Base-by-base conservation (phyloP, 2,329 filamentous ascomycete species). In the Botrytis galanthina region DNA sequence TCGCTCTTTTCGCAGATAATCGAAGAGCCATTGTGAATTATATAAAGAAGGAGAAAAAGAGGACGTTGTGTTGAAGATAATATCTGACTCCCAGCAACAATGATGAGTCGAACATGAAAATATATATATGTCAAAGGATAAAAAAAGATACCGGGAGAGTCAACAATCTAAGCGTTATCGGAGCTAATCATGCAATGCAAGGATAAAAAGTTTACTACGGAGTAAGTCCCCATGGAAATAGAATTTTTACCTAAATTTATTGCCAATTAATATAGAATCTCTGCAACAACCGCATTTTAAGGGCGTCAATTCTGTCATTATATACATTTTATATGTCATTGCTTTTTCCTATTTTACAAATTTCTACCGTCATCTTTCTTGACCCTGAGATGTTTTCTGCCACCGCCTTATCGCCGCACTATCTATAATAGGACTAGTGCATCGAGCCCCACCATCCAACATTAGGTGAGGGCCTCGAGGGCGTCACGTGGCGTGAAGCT, bases 1-100 rank as follows among this genome's bases (percentile, higher is more conserved):
- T 75, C 42, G 74, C 76, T 74, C 79, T 74, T 73, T 79, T 81
- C 73, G 79, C 76, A 72, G 77, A 78, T 74, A 80, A 74, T 76
- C 79, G 77, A 44, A 79, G 73, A 76, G 78, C 75, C 79, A 80
- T 80, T 61, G 16, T 72, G 60, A 73, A 32, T 37, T 46, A 29
- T 66, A 57, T 54, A 54, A 26, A 70, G 70, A 26, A 3, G 48
- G 57, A 42, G 51, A 39, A 29, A 39, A 35, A 22, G 37, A 29
- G 22, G 42, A 64, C 6, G n/a, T 20, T 16, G 48, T 26, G 59
- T 39, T 51, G 18, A 32, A 64, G 18, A 16, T 26, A 42, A 26
- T 8, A n/a, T 22, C 7, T 64, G 32, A 54, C 59, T 71, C 59
- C 26, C 18, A 26, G 37, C 18, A 12, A 32, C 16, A 42, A 20